Conservation (phyloP, 345 rosid genomes). For the Mercurialis annua region DNA sequence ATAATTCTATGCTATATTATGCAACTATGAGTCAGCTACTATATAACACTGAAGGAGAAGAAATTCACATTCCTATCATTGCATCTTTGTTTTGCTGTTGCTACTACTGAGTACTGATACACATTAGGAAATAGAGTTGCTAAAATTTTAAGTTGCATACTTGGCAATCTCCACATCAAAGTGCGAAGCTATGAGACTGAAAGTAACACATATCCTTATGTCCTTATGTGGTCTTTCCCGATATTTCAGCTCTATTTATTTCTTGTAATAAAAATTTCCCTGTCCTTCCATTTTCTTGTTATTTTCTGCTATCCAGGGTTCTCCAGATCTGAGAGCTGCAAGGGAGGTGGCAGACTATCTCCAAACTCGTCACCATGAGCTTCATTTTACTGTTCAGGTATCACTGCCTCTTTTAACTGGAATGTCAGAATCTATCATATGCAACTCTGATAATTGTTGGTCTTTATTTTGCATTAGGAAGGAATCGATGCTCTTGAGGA, state of each 20-base stretch:
- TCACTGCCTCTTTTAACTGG: background rate
- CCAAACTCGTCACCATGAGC: conserved; percentile 74
- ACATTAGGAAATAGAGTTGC: background rate
- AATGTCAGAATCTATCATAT: background rate
- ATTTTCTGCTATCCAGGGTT: conserved; percentile 46
- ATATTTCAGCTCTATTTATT: background rate
- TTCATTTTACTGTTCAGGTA: conserved; percentile 78
- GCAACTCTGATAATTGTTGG: conserved; percentile 3
- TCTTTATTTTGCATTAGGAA: conserved; percentile 43
- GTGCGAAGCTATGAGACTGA: background rate
- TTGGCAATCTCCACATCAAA: background rate
- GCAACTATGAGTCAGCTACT: background rate
- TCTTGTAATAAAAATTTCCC: background rate
- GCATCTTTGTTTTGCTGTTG: background rate
- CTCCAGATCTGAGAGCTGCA: conserved; percentile 74
- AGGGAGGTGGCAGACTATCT: conserved; percentile 81
- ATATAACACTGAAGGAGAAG: background rate
- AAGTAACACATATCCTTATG: background rate
- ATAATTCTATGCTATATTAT: background rate
- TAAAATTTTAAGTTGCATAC: background rate
- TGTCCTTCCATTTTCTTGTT: background rate
- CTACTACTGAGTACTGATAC: too few relatives aligned
- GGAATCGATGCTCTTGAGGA: conserved; percentile 86
- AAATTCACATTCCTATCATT: background rate
- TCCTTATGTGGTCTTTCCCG: background rate